Conservation (phyloP, 768 basidiomycete species). For the Amanita exitialis region DNA sequence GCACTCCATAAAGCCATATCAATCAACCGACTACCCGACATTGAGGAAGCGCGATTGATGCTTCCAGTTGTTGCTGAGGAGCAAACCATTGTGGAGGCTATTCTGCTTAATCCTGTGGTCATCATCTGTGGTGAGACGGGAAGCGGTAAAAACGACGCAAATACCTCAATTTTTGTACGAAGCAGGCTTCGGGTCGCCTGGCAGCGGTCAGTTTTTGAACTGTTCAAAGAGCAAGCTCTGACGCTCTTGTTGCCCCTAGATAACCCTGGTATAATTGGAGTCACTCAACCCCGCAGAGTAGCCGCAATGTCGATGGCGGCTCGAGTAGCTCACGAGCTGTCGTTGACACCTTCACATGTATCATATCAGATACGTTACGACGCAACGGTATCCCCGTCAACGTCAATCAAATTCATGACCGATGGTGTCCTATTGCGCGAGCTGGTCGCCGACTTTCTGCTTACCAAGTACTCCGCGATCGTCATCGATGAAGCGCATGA, state of each 20-base stretch:
- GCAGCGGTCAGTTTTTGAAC: constrained; percentile 48
- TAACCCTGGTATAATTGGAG: constrained; percentile 95
- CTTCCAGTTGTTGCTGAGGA: constrained; percentile 92
- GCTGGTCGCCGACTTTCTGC: constrained; percentile 84
- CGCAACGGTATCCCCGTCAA: constrained; percentile 80
- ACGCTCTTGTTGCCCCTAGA: constrained; percentile 36
- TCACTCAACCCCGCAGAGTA: constrained; percentile 95
- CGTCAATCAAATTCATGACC: constrained; percentile 98
- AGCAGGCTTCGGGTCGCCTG: constrained; percentile 82
- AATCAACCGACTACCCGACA: constrained; percentile 56
- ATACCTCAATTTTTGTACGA: constrained; percentile 98
- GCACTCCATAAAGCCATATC: constrained; percentile 28
- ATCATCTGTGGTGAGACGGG: constrained; percentile 91
- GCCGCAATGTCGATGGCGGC: constrained; percentile 95
- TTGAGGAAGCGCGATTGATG: constrained; percentile 67
- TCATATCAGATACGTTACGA: constrained; percentile 99
- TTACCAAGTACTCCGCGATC: constrained; percentile 89
- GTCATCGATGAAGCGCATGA: constrained; percentile 99
- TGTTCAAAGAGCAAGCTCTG: neutral
- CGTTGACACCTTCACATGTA: constrained; percentile 67
- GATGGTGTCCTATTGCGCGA: constrained; percentile 95
- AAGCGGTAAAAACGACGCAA: constrained; percentile 96
- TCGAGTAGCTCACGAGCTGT: constrained; percentile 90
- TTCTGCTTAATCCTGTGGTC: constrained; percentile 78
- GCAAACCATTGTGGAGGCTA: constrained; percentile 87